Evolutionary conservation across 306 rosid genomes (phyloP), one percentile per base, ranked within the genome.

Genomic region (Pyrus bretschneideri): DNA sequence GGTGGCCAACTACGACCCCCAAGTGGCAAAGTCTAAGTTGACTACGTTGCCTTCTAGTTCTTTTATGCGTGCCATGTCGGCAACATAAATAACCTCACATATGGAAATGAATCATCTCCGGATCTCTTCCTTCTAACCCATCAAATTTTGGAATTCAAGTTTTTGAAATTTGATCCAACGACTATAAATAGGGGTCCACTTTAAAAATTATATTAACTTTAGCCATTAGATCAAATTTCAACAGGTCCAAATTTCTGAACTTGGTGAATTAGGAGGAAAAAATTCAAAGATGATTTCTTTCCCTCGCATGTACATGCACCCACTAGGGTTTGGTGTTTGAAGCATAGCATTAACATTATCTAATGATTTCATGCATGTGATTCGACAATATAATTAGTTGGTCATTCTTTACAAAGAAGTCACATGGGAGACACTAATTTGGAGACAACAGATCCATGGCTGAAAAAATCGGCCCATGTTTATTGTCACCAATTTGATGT

Each of bases 21-120:
- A 85, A 87, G 79, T 82, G 86, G 85, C 81, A 19, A 35, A 21
- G 29, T 21, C 22, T 19, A 7, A 66, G 11, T 66, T 66, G 49
- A 66, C 51, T 62, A 42, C 9, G 44, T 51, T 33, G 57, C 33
- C 61, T 64, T 64, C 35, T 11, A 14, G 30, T 66, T 42, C 3
- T 42, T 76, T 76, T 77, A 75, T 76, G 82, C 83, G 87, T 79
- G 85, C 87, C 87, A 83, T 86, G 93, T 85, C 93, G 96, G 91
- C 88, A 85, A 86, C 91, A 85, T 73, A 79, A 46, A 73, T 59
- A 31, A 33, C 29, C 72, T 44, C 74, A 25, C 21, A 35, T 71
- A 19, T 18, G 35, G 0, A 4, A 31, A 4, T 0, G 0, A 6
- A 31, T 31, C 35, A 4, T 31, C 1, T 4, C 1, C 6, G 0